A percentile compares a stretch with the other conserved stretches of the same genome.
Evolutionary conservation across 2,329 filamentous ascomycete genomes (phyloP).

Genomic region (Penicillium verrucosum): DNA sequence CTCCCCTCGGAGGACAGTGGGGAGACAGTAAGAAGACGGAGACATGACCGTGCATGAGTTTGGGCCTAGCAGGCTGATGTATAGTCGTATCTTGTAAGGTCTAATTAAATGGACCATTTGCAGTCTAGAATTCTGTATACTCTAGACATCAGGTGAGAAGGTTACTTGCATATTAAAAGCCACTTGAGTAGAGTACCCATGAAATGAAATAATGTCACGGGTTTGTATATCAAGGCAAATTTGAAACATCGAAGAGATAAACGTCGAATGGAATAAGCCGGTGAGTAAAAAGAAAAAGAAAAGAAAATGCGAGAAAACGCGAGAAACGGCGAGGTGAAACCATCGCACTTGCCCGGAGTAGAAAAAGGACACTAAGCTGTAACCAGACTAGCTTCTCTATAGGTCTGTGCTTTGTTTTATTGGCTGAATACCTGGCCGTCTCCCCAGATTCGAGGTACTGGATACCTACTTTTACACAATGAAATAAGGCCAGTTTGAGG

Average conservation of each 20-base stretch:
- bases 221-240: neutral
- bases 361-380: constrained; percentile 2
- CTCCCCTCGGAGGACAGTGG: neutral
- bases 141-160: neutral
- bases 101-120: constrained; percentile 4
- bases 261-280: neutral
- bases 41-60: constrained; percentile 8
- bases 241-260: neutral
- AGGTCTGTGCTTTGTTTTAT: constrained; percentile 6
- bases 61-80: neutral
- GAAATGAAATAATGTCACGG: neutral
- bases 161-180: neutral
- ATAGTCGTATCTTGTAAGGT: neutral
- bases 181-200: neutral
- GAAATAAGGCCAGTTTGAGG: neutral
- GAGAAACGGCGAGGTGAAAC: constrained; percentile 4
- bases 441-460: neutral
- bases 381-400: neutral
- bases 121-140: neutral
- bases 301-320: neutral
- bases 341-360: constrained; percentile 2
- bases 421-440: constrained; percentile 6
- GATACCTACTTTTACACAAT: neutral
- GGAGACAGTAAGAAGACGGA: neutral
- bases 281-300: neutral